Evolutionary conservation across 2,329 filamentous ascomycete genomes (phyloP).

Genomic region (Colletotrichum spaethianum): DNA sequence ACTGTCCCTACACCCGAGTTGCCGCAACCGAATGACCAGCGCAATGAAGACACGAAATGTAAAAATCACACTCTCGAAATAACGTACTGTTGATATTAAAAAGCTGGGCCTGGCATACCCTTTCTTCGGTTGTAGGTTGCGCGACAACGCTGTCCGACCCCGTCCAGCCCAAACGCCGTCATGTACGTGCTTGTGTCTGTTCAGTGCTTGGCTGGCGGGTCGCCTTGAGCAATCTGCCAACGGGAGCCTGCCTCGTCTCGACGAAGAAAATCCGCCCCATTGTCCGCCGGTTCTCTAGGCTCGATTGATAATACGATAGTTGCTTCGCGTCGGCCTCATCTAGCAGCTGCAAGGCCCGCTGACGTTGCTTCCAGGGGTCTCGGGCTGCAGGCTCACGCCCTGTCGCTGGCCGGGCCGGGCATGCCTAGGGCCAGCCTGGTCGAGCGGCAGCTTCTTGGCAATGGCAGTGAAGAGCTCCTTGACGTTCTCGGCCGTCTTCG

Average conservation of each 20-base stretch:
- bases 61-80: conserved; percentile 29
- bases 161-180: conserved; percentile 37
- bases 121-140: conserved; percentile 29
- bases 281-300: conserved; percentile 8
- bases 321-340: conserved; percentile 43
- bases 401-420: conserved; percentile 76
- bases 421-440: conserved; percentile 94
- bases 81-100: conserved; percentile 42
- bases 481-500: conserved; percentile 97
- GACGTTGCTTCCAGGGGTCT: conserved; percentile 71
- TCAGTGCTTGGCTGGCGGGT: conserved; percentile 23
- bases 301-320: conserved; percentile 14
- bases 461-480: conserved; percentile 96
- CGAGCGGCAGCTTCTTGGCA: conserved; percentile 96
- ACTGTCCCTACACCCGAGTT: conserved; percentile 40
- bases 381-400: conserved; percentile 70
- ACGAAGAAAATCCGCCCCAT: conserved; percentile 4
- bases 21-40: conserved; percentile 39
- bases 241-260: conserved; percentile 20
- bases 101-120: conserved; percentile 38
- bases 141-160: conserved; percentile 36
- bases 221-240: conserved; percentile 28
- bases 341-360: conserved; percentile 72
- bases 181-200: conserved; percentile 25
- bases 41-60: conserved; percentile 40